Evolutionary conservation across 371 early-diverging fungal species (phyloP), one percentile per base, ranked within the genome.

Genomic region (Mucor velutinosus): DNA sequence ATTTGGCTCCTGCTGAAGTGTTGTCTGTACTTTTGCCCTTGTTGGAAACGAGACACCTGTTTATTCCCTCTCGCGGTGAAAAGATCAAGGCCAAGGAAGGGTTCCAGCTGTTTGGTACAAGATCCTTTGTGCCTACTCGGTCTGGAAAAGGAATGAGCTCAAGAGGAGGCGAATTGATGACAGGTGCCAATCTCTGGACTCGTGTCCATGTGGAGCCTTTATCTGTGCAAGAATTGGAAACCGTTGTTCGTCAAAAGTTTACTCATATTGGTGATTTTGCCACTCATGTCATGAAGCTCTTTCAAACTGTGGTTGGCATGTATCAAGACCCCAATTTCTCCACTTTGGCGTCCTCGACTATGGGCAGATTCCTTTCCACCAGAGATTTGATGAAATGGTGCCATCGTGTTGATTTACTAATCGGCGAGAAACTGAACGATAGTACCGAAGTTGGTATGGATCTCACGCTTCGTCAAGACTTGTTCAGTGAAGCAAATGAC

Each of bases 1-100:
- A 99, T 77, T 83, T 97, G 30, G 99, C 99, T 4, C 95, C 98
- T n/a, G 80, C 90, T 35, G 99, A 99, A 71, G 99, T 99, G 17
- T 82, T 99, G 45, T 95, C 98, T 19, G 91, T 99, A 3, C 88
- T 99, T 45, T 80, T 97, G 57, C 96, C 99, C 4, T 83, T 99
- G 29, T 86, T 99, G 17, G 99, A 99, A 81, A 94, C 93, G 14
- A 85, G 95, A 35, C 91, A 92, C 41, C 86, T 99, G 33, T 97
- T 94, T 78, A 93, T 99, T 58, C 92, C 99, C 3, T 92, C 93
- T 57, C 89, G 97, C n/a, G 97, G 99, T 41, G 97, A 99, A 79
- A 87, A 88, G 65, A 89, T 99, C 30, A 81, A 82, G 32, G 98
- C 99, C 0, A 94, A 96, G 57, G 90, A 89, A 73, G 93, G 92